Base-by-base conservation (phyloP, 345 rosid genomes). In the Arabidopsis suecica region DNA sequence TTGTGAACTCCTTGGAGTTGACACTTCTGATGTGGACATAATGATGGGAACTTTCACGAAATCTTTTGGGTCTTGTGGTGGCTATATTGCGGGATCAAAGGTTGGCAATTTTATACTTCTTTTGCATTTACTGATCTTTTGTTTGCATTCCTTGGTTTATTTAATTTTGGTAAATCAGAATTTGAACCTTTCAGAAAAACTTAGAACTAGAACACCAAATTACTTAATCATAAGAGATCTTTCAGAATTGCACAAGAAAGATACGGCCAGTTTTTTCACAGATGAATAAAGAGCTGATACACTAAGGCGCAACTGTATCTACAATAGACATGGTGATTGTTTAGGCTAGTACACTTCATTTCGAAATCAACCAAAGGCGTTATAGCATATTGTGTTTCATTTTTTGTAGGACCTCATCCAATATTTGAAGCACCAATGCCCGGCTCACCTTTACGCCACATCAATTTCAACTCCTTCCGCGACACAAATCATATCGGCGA, bases 21-120 rank as follows among this genome's bases (percentile, higher is more conserved):
- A 92, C 72, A 80, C 99, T 44, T 87, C 90, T 65, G 97, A 92
- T 75, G 91, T 95, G 70, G 99, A 95, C 82, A 41, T 95, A 65
- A 95, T 95, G 99, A 95, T 95, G 99, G 97, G 99, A 88, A 95
- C 97, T 78, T 95, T 95, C 80, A 85, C 97, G 1, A 95, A 95
- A 80, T 92, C 99, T n/a, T 95, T 95, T 68, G 99, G 97, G 34
- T 95, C 99, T 44, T 92, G 90, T 78, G 99, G 99, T 69, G 99
- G 99, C 60, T 95, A 92, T 72, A 89, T 92, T 87, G 96, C 97
- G 48, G 98, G 94, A 70, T 95, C 97, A 47, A 88, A 92, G 97
- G 99, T 95, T 65, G 65, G 79, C 53, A 38, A 25, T 18, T 59
- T 37, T 38, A 25, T 36, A 65, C 59, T 20, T 63, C 41, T 44